These are phyloP conservation scores for Cyphellophora attinorum DNA, from an alignment of 2,329 filamentous ascomycete genomes.

Conservation along the genomic window DNA sequence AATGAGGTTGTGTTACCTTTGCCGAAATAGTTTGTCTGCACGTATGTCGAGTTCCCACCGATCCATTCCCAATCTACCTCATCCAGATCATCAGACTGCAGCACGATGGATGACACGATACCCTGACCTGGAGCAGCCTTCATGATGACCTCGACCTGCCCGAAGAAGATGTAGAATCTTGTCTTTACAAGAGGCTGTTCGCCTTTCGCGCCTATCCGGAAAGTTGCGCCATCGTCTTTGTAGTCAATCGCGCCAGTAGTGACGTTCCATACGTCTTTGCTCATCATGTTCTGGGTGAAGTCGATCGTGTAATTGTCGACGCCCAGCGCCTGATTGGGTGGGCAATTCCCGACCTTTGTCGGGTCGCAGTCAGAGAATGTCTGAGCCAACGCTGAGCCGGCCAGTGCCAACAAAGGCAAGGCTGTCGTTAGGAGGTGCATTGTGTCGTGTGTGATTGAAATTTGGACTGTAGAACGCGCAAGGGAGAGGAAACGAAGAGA, in stretches of 20 bases:
- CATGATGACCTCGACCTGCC: slow-evolving; percentile 66
- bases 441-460: too few species aligned
- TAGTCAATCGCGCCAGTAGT: slow-evolving; percentile 58
- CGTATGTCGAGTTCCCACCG: slow-evolving; percentile 53
- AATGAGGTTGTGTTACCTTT: slow-evolving; percentile 63
- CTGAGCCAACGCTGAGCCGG: slow-evolving; percentile 53
- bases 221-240: slow-evolving; percentile 54
- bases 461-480: too few species aligned
- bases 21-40: slow-evolving; percentile 67
- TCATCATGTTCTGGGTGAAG: slow-evolving; percentile 45
- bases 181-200: slow-evolving; percentile 72
- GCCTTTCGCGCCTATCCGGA: slow-evolving; percentile 60
- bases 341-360: slow-evolving; percentile 56
- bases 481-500: too few species aligned
- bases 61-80: slow-evolving; percentile 84
- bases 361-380: slow-evolving; percentile 73
- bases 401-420: slow-evolving; percentile 25
- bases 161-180: slow-evolving; percentile 79
- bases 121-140: slow-evolving; percentile 66
- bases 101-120: slow-evolving; percentile 72
- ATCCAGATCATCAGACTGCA: slow-evolving; percentile 74
- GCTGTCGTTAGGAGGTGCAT: slow-evolving; percentile 8
- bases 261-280: slow-evolving; percentile 56
- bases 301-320: slow-evolving; percentile 40
- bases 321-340: slow-evolving; percentile 61